Evolutionary conservation across 2,329 filamentous ascomycete genomes (phyloP).

Genomic region (Botrytis aclada): DNA sequence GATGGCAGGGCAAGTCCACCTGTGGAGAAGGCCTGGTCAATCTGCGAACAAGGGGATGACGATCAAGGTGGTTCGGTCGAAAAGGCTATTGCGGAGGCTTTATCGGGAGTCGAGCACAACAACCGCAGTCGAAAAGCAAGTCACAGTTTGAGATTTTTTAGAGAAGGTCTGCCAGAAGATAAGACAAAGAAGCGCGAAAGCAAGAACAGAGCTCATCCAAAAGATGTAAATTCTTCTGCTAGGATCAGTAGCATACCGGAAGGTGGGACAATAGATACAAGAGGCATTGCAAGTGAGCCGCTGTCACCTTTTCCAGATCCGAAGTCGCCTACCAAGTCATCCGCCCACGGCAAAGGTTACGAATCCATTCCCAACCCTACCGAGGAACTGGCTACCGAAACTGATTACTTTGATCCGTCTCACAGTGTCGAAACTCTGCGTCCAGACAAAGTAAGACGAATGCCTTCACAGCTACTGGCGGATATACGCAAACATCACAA

Average conservation of each 20-base stretch:
- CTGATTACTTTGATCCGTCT: slow-evolving; percentile 33
- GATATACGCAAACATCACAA: slow-evolving; percentile 38
- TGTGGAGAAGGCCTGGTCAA: slow-evolving; percentile 62
- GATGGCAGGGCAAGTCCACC: slow-evolving; percentile 28
- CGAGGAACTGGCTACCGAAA: slow-evolving; percentile 28
- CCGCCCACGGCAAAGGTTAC: neutral
- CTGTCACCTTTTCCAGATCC: slow-evolving; percentile 21
- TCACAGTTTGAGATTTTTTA: slow-evolving; percentile 65
- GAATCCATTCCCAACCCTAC: slow-evolving; percentile 18
- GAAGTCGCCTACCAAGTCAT: neutral
- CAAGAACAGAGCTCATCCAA: slow-evolving; percentile 35
- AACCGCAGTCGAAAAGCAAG: slow-evolving; percentile 65
- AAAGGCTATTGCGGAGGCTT: slow-evolving; percentile 60
- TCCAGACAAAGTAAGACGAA: slow-evolving; percentile 26
- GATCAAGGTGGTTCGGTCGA: slow-evolving; percentile 60
- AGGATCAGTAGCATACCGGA: slow-evolving; percentile 13
- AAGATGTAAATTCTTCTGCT: slow-evolving; percentile 28
- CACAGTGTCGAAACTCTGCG: slow-evolving; percentile 25
- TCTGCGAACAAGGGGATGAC: slow-evolving; percentile 52
- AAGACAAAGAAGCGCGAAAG: slow-evolving; percentile 52
- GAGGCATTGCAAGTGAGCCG: slow-evolving; percentile 15
- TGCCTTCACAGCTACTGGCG: slow-evolving; percentile 35
- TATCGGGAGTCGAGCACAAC: slow-evolving; percentile 60
- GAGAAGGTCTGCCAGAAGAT: slow-evolving; percentile 61
- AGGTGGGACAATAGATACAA: neutral